phyloP scores from a whole-genome alignment of 1,284 basidiomycete species.

The Xanthoconium separans region DNA sequence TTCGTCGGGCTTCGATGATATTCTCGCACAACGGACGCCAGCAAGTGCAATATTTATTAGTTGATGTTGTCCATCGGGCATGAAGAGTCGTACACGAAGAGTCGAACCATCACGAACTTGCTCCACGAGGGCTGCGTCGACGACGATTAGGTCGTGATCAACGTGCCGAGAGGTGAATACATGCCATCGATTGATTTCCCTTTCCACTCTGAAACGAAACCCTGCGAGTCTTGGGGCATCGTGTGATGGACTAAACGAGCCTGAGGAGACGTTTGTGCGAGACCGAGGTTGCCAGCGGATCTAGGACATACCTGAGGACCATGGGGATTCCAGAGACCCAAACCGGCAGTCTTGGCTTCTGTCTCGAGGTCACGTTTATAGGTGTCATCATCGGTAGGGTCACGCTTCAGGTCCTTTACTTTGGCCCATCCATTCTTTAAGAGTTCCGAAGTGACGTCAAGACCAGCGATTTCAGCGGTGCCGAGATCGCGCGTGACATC shows the following conservation, averaged over 20 bases:
- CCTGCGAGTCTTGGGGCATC: conserved; percentile 89
- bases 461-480: conserved; percentile 63
- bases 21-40: conserved; percentile 80
- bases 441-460: conserved; percentile 78
- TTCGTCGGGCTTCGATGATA: conserved; percentile 72
- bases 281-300: neutral
- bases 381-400: conserved; percentile 75
- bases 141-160: conserved; percentile 1
- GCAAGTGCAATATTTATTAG: conserved; percentile 83
- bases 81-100: conserved; percentile 82
- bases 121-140: conserved; percentile 78
- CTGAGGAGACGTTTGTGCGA: conserved; percentile 38
- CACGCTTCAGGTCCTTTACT: conserved; percentile 83
- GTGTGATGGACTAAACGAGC: conserved; percentile 75
- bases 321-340: conserved; percentile 88
- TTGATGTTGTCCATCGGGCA: conserved; percentile 89
- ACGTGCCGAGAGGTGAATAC: conserved; percentile 10
- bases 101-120: conserved; percentile 93
- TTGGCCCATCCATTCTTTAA: conserved; percentile 90
- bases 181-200: conserved; percentile 85
- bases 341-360: conserved; percentile 75
- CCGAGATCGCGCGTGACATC: conserved; percentile 77
- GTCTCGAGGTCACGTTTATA: conserved; percentile 73
- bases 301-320: conserved; percentile 62
- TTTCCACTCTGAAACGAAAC: conserved; percentile 90